Conservation (phyloP, 1,284 basidiomycete genomes). For the Cryptococcus sp. region DNA sequence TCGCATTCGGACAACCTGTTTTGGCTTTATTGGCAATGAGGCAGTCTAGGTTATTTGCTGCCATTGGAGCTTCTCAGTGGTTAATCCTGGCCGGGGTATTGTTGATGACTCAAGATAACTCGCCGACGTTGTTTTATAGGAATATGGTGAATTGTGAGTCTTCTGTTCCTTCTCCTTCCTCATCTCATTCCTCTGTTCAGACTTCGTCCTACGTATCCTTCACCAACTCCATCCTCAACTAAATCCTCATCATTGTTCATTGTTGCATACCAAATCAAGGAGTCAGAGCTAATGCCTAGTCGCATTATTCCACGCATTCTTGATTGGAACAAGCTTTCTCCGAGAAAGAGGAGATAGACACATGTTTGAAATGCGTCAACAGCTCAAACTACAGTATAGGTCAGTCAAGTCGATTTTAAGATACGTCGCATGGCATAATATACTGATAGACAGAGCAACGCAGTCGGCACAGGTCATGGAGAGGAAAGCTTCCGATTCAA, state of each 20-base stretch:
- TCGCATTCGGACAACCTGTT: slow-evolving; percentile 61
- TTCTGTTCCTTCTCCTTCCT: background rate
- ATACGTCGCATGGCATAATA: too few relatives aligned
- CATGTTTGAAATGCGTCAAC: slow-evolving; percentile 60
- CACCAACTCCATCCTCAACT: too few relatives aligned
- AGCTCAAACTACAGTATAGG: slow-evolving; percentile 64
- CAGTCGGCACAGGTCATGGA: slow-evolving; percentile 82
- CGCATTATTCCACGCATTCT: slow-evolving; percentile 41
- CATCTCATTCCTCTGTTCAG: too few relatives aligned
- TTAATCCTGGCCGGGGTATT: slow-evolving; percentile 60
- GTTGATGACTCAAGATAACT: slow-evolving; percentile 34
- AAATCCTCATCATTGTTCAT: too few relatives aligned
- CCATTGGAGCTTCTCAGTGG: slow-evolving; percentile 55
- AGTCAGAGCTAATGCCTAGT: slow-evolving; percentile 15
- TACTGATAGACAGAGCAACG: slow-evolving; percentile 52
- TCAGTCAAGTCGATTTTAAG: background rate
- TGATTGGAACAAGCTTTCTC: slow-evolving; percentile 43
- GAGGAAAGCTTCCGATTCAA: slow-evolving; percentile 67
- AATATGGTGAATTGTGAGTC: slow-evolving; percentile 42
- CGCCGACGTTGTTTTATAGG: slow-evolving; percentile 49
- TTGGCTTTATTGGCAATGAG: slow-evolving; percentile 73
- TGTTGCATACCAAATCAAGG: background rate
- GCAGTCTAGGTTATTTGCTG: slow-evolving; percentile 62
- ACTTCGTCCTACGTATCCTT: too few relatives aligned
- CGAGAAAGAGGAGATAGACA: slow-evolving; percentile 57